These are phyloP conservation scores for Pseudoperonospora humuli DNA, from an alignment of 352 stramenopile genomes.

Conservation along the genomic window DNA sequence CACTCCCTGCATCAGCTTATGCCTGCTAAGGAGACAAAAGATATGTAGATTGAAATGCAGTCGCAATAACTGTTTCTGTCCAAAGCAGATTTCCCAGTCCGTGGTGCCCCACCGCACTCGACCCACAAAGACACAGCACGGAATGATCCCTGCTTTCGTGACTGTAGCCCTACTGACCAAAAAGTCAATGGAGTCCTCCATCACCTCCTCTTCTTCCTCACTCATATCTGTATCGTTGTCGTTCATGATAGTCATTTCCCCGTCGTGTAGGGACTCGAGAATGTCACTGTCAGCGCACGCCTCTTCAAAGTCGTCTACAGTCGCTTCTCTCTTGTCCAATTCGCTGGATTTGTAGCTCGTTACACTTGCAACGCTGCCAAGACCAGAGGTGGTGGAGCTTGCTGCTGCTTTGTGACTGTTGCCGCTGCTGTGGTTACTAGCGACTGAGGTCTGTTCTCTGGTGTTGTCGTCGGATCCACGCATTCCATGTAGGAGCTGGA, in stretches of 20 bases:
- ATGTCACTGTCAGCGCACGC: slow-evolving; percentile 43
- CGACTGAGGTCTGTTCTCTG: slow-evolving; percentile 20
- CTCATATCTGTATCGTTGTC: slow-evolving; percentile 42
- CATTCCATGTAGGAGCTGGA: slow-evolving; percentile 45
- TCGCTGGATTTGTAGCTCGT: slow-evolving; percentile 20
- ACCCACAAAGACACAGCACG: slow-evolving; percentile 77
- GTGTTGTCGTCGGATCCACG: slow-evolving; percentile 19
- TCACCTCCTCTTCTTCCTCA: slow-evolving; percentile 56
- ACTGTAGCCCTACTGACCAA: slow-evolving; percentile 64
- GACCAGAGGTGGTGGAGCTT: slow-evolving; percentile 14
- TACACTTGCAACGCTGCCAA: slow-evolving; percentile 15
- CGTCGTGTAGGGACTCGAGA: slow-evolving; percentile 36
- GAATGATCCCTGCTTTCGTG: slow-evolving; percentile 55
- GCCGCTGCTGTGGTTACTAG: slow-evolving; percentile 9
- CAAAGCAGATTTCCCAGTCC: slow-evolving; percentile 83
- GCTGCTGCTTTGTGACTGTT: slow-evolving; percentile 3
- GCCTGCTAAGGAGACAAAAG: slow-evolving; percentile 42
- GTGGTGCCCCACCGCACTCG: slow-evolving; percentile 68
- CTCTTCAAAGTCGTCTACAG: slow-evolving; percentile 25
- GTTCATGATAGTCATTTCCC: slow-evolving; percentile 66
- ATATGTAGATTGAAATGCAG: slow-evolving; percentile 58
- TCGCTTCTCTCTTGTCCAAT: slow-evolving; percentile 5
- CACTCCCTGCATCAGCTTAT: slow-evolving; percentile 37
- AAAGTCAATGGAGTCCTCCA: slow-evolving; percentile 67
- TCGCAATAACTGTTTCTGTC: slow-evolving; percentile 76